A percentile compares a stretch with the other conserved stretches of the same genome.
Evolutionary conservation across 2,329 filamentous ascomycete species (phyloP).

Genomic region (Rhexocercosporidium sp.): DNA sequence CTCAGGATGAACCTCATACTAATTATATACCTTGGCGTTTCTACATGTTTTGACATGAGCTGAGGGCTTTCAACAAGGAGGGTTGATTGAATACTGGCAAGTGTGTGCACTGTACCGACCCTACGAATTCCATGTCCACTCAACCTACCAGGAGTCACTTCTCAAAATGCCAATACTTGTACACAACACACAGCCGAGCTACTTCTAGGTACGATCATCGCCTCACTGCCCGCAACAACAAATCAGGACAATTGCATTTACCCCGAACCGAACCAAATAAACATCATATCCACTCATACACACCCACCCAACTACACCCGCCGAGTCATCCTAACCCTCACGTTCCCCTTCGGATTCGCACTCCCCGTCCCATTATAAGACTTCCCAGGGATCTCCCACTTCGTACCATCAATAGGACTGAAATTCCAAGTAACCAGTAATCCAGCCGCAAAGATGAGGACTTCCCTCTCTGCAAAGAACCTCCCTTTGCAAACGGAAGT

Average conservation of each 20-base stretch:
- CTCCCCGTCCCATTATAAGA: slow-evolving; percentile 22
- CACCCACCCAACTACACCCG: background rate
- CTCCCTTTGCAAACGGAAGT: slow-evolving; percentile 53
- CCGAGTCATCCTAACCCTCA: slow-evolving; percentile 19
- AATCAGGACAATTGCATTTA: slow-evolving; percentile 13
- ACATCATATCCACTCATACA: background rate
- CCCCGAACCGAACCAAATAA: background rate
- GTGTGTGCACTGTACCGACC: background rate
- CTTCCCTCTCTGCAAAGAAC: slow-evolving; percentile 53
- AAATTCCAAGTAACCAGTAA: slow-evolving; percentile 60
- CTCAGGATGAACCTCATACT: background rate
- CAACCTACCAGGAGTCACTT: background rate
- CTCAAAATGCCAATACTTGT: background rate
- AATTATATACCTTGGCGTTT: slow-evolving; percentile 8
- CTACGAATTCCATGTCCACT: background rate
- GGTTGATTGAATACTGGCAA: background rate
- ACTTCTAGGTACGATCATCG: background rate
- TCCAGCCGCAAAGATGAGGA: slow-evolving; percentile 54
- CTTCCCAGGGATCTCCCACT: slow-evolving; percentile 20
- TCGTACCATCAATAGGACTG: slow-evolving; percentile 43
- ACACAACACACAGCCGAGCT: background rate
- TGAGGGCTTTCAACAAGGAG: background rate
- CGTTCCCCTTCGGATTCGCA: slow-evolving; percentile 18
- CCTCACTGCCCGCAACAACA: background rate
- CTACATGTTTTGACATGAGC: background rate